A percentile compares a stretch with the other conserved stretches of the same genome.
Conservation (phyloP, 345 rosid species). For the Punica granatum region DNA sequence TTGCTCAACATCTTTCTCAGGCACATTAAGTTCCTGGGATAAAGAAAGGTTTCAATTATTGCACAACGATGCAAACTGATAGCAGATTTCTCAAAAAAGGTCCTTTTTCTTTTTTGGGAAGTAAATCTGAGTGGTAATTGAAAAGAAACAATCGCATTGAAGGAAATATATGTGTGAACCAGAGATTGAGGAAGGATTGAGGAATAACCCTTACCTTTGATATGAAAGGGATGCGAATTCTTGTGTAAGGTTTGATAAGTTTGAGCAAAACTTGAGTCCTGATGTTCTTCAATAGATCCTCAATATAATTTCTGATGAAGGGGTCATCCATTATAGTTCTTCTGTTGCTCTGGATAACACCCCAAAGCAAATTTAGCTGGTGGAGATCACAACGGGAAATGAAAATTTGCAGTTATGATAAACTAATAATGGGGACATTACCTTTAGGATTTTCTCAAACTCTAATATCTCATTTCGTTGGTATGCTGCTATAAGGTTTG, state of each 20-base stretch:
- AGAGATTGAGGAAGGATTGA: background rate
- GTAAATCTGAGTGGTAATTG: background rate
- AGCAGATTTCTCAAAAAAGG: background rate
- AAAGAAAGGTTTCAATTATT: background rate
- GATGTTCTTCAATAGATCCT: slow-evolving; percentile 93
- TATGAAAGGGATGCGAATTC: slow-evolving; percentile 87
- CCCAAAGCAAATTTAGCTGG: background rate
- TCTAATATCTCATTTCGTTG: slow-evolving; percentile 94
- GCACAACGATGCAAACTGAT: background rate
- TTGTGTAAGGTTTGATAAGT: slow-evolving; percentile 95
- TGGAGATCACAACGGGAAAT: background rate
- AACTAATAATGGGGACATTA: slow-evolving; percentile 15
- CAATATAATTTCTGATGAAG: slow-evolving; percentile 91
- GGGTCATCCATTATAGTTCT: slow-evolving; percentile 98
- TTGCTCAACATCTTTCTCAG: slow-evolving; percentile 93
- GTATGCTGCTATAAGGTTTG: slow-evolving; percentile 92
- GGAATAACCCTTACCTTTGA: slow-evolving; percentile 39
- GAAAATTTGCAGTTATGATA: background rate
- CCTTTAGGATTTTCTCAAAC: slow-evolving; percentile 98
- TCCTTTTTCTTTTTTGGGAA: background rate
- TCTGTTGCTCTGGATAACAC: slow-evolving; percentile 61
- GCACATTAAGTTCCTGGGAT: slow-evolving; percentile 80
- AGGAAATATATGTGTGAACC: background rate
- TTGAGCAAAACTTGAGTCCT: slow-evolving; percentile 96
- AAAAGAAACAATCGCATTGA: background rate